Evolutionary conservation across 257 asterid species (phyloP).

Genomic region (Cruciata laevipes): DNA sequence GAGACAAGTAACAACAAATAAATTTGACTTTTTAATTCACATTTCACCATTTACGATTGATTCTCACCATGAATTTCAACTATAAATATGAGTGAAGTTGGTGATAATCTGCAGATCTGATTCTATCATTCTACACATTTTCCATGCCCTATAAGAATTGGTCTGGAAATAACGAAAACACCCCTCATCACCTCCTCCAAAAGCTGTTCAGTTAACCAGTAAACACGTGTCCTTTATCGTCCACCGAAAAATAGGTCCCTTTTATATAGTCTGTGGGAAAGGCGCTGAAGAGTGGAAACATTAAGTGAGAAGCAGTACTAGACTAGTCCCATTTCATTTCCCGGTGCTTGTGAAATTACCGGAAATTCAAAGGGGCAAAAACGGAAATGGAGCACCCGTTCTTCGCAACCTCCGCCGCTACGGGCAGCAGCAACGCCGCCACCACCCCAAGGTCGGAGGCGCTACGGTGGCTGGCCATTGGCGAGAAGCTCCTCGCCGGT

Average conservation of each 20-base stretch:
- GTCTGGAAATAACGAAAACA: background rate
- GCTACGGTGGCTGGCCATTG: constrained; percentile 66
- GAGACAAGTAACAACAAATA: no score
- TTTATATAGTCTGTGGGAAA: constrained; percentile 5
- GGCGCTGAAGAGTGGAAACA: background rate
- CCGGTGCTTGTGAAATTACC: background rate
- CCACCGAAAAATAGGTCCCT: background rate
- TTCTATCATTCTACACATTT: background rate
- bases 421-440: constrained; percentile 50
- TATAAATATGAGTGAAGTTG: background rate
- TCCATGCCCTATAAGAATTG: background rate
- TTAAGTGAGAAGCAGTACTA: background rate
- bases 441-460: constrained; percentile 68
- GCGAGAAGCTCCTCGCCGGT: constrained; percentile 78
- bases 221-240: constrained; percentile 14
- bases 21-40: no score
- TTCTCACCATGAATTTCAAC: no score
- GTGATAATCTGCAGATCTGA: background rate
- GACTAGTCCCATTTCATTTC: background rate
- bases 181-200: background rate
- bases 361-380: background rate
- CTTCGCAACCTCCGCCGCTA: constrained; percentile 40
- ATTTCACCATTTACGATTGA: no score
- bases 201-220: background rate
- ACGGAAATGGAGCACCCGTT: constrained; percentile 71